These are phyloP conservation scores for Paraurostyla sp. DNA, from an alignment of 73 alveolate species.

Conservation along the genomic window DNA sequence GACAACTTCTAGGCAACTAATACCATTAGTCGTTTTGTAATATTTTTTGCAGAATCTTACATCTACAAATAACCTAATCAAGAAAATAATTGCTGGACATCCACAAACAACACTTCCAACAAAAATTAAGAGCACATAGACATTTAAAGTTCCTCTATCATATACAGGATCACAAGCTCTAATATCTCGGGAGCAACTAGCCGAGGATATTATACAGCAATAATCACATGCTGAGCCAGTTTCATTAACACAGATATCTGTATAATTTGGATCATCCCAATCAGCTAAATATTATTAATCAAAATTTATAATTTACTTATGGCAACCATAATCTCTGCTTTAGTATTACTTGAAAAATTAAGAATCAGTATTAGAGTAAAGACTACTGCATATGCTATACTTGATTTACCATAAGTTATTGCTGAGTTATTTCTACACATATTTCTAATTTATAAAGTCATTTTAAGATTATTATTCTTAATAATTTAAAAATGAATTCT, in stretches of 20 bases:
- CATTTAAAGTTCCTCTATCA: conserved; percentile 28
- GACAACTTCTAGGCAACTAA: background rate
- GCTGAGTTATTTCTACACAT: too few relatives aligned
- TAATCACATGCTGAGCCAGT: conserved; percentile 13
- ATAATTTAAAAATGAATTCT: background rate
- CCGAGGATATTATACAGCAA: background rate
- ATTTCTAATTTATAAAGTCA: too few relatives aligned
- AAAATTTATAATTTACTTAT: background rate
- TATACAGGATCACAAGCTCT: conserved; percentile 23
- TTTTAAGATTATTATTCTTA: background rate
- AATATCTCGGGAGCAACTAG: conserved; percentile 2
- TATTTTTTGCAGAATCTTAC: conserved; percentile 21
- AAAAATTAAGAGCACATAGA: background rate
- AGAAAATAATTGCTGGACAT: background rate
- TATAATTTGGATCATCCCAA: background rate
- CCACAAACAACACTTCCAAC: conserved; percentile 52
- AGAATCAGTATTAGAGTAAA: background rate
- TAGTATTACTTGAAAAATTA: background rate
- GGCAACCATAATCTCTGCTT: background rate
- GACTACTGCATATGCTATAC: too few relatives aligned
- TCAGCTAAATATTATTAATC: background rate
- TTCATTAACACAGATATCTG: conserved; percentile 1
- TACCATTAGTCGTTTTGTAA: conserved; percentile 25
- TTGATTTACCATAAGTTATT: too few relatives aligned
- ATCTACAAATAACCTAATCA: background rate